Conservation (phyloP, 2,329 filamentous ascomycete species). For the Arthrobotrys megalospora region DNA sequence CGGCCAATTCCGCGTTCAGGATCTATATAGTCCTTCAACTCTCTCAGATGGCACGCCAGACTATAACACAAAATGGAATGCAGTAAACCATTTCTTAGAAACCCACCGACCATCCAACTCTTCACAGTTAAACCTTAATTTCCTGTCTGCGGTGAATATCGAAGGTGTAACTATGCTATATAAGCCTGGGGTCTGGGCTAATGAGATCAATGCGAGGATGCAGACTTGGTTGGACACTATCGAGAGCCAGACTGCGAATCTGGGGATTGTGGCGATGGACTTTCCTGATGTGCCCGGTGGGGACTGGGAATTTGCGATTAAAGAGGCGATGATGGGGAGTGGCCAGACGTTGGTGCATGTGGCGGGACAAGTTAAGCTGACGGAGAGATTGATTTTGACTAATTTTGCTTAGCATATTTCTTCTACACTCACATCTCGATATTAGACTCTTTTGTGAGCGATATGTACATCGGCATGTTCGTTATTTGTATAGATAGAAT, state of each 20-base stretch:
- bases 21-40: slow-evolving; percentile 24
- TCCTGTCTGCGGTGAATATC: slow-evolving; percentile 37
- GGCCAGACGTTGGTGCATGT: slow-evolving; percentile 29
- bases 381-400: slow-evolving; percentile 37
- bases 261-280: slow-evolving; percentile 40
- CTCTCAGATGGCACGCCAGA: slow-evolving; percentile 12
- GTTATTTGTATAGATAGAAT: background rate
- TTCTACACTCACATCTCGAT: background rate
- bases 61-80: slow-evolving; percentile 30
- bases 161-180: slow-evolving; percentile 7
- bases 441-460: too few relatives aligned
- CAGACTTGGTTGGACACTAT: slow-evolving; percentile 26
- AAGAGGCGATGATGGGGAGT: slow-evolving; percentile 26
- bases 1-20: slow-evolving; percentile 29
- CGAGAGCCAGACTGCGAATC: slow-evolving; percentile 19
- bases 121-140: slow-evolving; percentile 30
- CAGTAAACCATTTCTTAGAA: slow-evolving; percentile 9
- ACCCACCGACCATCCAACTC: slow-evolving; percentile 13
- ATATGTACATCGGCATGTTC: background rate
- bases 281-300: slow-evolving; percentile 32
- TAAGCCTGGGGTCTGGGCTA: slow-evolving; percentile 31
- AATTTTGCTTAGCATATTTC: slow-evolving; percentile 22
- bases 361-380: slow-evolving; percentile 27
- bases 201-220: slow-evolving; percentile 37
- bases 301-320: slow-evolving; percentile 19